Evolutionary conservation across 2,329 filamentous ascomycete species (phyloP).

Genomic region (Hortaea sp.): DNA sequence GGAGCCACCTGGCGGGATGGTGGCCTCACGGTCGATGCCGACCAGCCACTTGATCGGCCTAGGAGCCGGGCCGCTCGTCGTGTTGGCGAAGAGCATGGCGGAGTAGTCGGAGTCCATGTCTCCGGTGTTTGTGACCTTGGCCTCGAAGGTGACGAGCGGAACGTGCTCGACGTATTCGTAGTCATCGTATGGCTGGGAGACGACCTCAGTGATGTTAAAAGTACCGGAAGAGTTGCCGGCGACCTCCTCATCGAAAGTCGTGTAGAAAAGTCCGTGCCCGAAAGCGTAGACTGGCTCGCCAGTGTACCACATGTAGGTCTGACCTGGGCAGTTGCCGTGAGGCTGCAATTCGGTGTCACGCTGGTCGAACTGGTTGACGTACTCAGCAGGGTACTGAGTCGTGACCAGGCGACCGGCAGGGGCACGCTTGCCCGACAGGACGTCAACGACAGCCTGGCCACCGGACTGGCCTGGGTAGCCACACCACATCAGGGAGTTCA

Average conservation of each 20-base stretch:
- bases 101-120: slow-evolving; percentile 30
- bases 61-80: slow-evolving; percentile 29
- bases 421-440: slow-evolving; percentile 31
- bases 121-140: slow-evolving; percentile 2
- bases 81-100: slow-evolving; percentile 30
- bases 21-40: slow-evolving; percentile 8
- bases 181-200: slow-evolving; percentile 16
- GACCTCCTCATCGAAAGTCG: slow-evolving; percentile 24
- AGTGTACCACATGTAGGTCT: slow-evolving; percentile 36
- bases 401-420: slow-evolving; percentile 33
- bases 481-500: slow-evolving; percentile 32
- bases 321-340: slow-evolving; percentile 25
- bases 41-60: slow-evolving; percentile 34
- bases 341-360: slow-evolving; percentile 27
- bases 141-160: slow-evolving; percentile 13
- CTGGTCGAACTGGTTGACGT: slow-evolving; percentile 22
- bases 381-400: slow-evolving; percentile 28
- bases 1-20: slow-evolving; percentile 5
- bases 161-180: slow-evolving; percentile 22
- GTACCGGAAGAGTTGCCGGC: slow-evolving; percentile 5
- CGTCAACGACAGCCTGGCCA: slow-evolving; percentile 32
- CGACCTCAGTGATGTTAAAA: slow-evolving; percentile 28
- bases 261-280: slow-evolving; percentile 35
- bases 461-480: slow-evolving; percentile 37
- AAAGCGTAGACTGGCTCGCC: slow-evolving; percentile 31